These are phyloP conservation scores for Phytophthora fragariaefolia DNA, from an alignment of 352 stramenopile genomes.

Conservation along the genomic window DNA sequence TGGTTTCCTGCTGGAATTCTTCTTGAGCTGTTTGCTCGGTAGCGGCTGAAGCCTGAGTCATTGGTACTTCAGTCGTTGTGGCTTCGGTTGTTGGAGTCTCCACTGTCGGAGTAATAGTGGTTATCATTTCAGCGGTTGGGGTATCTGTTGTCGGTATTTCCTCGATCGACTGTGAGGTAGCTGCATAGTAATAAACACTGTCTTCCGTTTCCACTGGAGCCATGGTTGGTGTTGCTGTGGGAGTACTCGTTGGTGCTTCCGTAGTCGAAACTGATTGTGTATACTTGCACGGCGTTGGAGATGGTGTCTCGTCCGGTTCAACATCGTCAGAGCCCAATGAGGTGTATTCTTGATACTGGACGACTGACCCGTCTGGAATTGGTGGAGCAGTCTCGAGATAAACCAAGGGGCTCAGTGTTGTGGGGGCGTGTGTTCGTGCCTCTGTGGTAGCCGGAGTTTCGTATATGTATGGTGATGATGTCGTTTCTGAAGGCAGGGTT, in stretches of 20 bases:
- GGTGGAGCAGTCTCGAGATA: constrained; percentile 8
- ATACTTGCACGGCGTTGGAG: constrained; percentile 1
- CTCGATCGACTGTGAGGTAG: not conserved
- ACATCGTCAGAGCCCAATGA: not conserved
- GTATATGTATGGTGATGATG: not conserved
- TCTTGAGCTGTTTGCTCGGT: not conserved
- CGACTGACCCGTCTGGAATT: not conserved
- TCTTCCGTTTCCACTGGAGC: constrained; percentile 5
- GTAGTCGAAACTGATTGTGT: constrained; percentile 4
- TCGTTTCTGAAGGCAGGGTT: not conserved
- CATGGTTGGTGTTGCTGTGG: constrained; percentile 1
- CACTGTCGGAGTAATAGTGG: not conserved
- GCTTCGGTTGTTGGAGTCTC: not conserved
- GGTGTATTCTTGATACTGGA: not conserved
- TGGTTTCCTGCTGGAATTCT: constrained; percentile 6
- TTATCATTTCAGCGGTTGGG: constrained; percentile 1
- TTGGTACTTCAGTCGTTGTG: not conserved
- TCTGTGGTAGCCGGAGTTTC: constrained; percentile 17
- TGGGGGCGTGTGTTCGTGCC: constrained; percentile 11
- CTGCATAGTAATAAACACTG: constrained; percentile 4
- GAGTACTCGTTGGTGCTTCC: constrained; percentile 15
- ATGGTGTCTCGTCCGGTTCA: not conserved
- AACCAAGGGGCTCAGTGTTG: not conserved
- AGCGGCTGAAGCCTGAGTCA: not conserved
- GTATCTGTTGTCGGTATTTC: not conserved